Evolutionary conservation across 345 rosid species (phyloP).

Genomic region (Arabis alpina): DNA sequence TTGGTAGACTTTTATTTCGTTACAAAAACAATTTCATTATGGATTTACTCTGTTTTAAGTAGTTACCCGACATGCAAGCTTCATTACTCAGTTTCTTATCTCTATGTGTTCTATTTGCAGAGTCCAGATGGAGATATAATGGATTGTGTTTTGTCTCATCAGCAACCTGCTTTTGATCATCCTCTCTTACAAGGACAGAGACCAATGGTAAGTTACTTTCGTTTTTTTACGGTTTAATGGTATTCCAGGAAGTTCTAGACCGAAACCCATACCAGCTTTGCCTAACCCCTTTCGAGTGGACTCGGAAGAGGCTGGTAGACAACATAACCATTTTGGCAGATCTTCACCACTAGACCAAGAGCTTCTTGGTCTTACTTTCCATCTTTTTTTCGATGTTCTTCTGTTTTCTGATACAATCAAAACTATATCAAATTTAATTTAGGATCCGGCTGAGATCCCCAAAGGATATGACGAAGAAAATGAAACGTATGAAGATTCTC

Average conservation of each 20-base stretch:
- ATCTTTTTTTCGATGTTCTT: constrained; percentile 3
- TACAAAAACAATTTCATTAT: neutral
- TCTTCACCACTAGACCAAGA: too few species aligned
- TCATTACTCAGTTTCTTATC: constrained; percentile 17
- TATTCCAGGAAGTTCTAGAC: too few species aligned
- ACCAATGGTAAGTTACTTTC: constrained; percentile 58
- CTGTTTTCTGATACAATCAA: neutral
- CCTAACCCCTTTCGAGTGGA: too few species aligned
- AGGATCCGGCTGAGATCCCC: constrained; percentile 87
- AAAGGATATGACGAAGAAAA: constrained; percentile 47
- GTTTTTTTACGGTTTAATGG: too few species aligned
- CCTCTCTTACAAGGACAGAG: constrained; percentile 66
- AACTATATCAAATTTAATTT: constrained; percentile 2
- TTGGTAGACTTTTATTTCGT: neutral
- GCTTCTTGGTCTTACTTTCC: neutral
- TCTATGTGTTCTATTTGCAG: constrained; percentile 49
- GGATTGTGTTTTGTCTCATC: constrained; percentile 80
- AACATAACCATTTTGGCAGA: too few species aligned
- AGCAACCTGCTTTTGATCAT: constrained; percentile 94
- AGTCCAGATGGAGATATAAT: constrained; percentile 86
- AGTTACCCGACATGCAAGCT: neutral
- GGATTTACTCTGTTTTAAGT: constrained; percentile 18
- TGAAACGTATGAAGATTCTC: constrained; percentile 53
- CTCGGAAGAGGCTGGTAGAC: too few species aligned
- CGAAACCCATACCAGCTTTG: too few species aligned